phyloP scores from a whole-genome alignment of 306 rosid species.

The Prunus davidiana region DNA sequence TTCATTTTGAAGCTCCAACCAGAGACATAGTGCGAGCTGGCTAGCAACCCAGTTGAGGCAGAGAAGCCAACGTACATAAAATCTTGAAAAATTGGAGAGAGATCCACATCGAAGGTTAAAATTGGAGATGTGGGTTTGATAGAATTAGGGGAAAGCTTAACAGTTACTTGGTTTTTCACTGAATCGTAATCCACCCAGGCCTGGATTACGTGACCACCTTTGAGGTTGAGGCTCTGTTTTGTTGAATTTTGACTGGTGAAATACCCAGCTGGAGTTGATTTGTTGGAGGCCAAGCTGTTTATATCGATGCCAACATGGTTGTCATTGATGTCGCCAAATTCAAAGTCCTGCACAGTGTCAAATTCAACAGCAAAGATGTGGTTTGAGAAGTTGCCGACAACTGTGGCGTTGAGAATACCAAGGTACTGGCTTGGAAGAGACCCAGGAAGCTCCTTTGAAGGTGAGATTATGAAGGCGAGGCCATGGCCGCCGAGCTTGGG shows the following conservation, averaged over 20 bases:
- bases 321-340: slow-evolving; percentile 46
- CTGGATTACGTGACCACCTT: slow-evolving; percentile 42
- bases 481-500: slow-evolving; percentile 21
- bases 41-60: slow-evolving; percentile 45
- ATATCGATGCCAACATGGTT: slow-evolving; percentile 54
- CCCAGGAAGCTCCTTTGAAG: slow-evolving; percentile 7
- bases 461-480: slow-evolving; percentile 24
- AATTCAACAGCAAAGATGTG: slow-evolving; percentile 51
- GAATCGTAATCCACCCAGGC: slow-evolving; percentile 60
- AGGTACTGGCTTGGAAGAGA: slow-evolving; percentile 44
- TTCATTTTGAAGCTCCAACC: slow-evolving; percentile 65
- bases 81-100: slow-evolving; percentile 40
- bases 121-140: slow-evolving; percentile 43
- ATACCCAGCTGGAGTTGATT: slow-evolving; percentile 33
- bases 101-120: slow-evolving; percentile 42
- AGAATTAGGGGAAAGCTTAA: slow-evolving; percentile 45
- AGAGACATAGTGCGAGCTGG: slow-evolving; percentile 44
- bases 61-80: slow-evolving; percentile 62
- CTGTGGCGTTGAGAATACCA: slow-evolving; percentile 45
- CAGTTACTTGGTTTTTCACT: slow-evolving; percentile 18
- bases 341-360: slow-evolving; percentile 50
- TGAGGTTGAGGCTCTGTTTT: slow-evolving; percentile 29
- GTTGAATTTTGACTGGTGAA: not conserved
- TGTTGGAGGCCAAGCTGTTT: slow-evolving; percentile 47
- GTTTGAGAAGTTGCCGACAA: slow-evolving; percentile 48